A percentile compares a stretch with the other conserved stretches of the same genome.
Conservation (phyloP, 2,329 filamentous ascomycete genomes). For the Botrytis sinoallii region DNA sequence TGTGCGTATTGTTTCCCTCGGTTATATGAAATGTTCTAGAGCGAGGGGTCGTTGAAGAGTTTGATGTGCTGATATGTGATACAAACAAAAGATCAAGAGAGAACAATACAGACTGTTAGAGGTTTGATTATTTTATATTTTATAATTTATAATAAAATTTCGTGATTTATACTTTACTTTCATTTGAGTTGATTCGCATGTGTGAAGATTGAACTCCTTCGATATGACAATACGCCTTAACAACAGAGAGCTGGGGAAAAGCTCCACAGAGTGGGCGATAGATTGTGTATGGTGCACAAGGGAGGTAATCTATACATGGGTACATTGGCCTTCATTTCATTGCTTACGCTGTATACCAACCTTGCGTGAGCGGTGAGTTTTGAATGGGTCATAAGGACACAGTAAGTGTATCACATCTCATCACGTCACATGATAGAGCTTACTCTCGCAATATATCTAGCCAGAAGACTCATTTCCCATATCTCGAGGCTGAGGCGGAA, state of each 20-base stretch:
- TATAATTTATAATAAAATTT: background rate
- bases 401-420: background rate
- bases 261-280: background rate
- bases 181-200: background rate
- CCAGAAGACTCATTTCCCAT: background rate
- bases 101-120: background rate
- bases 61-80: background rate
- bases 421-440: slow-evolving; percentile 7
- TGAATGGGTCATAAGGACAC: background rate
- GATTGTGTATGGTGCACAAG: background rate
- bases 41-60: background rate
- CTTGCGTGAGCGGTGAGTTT: background rate
- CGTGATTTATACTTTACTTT: background rate
- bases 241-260: background rate
- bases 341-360: background rate
- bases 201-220: background rate
- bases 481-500: background rate
- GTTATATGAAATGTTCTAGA: background rate
- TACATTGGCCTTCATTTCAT: background rate
- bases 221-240: background rate
- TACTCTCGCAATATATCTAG: background rate
- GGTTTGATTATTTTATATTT: background rate
- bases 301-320: background rate
- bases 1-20: slow-evolving; percentile 7
- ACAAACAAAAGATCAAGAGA: background rate